A percentile compares a stretch with the other conserved stretches of the same genome.
Evolutionary conservation across 768 basidiomycete genomes (phyloP).

Genomic region (Lentinula edodes): DNA sequence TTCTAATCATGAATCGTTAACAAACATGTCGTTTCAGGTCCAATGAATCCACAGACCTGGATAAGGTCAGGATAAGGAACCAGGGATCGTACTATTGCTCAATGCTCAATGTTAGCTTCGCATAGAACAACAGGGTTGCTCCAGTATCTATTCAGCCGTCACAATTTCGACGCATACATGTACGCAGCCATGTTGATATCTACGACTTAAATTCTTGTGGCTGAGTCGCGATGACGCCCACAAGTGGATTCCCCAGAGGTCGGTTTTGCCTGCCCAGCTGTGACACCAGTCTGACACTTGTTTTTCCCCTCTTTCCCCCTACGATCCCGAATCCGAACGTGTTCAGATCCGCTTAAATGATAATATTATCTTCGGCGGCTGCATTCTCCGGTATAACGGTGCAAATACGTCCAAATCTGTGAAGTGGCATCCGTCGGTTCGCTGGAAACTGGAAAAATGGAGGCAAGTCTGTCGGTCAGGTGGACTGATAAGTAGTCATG

Average conservation of each 20-base stretch:
- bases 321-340: no score
- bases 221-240: not conserved
- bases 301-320: not conserved
- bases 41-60: not conserved
- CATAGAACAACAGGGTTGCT: not conserved
- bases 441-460: not conserved
- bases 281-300: not conserved
- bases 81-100: not conserved
- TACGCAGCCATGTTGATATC: not conserved
- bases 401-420: not conserved
- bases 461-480: not conserved
- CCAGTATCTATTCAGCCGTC: not conserved
- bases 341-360: no score
- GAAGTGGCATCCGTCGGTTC: not conserved
- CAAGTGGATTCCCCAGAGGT: no score
- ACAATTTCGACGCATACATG: not conserved
- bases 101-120: not conserved
- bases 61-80: not conserved
- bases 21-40: not conserved
- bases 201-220: not conserved
- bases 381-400: not conserved
- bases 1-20: no score
- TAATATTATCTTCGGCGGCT: not conserved
- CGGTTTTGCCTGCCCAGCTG: no score
- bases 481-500: not conserved